Evolutionary conservation across 306 rosid genomes (phyloP).

Genomic region (Lathyrus tuberosus): DNA sequence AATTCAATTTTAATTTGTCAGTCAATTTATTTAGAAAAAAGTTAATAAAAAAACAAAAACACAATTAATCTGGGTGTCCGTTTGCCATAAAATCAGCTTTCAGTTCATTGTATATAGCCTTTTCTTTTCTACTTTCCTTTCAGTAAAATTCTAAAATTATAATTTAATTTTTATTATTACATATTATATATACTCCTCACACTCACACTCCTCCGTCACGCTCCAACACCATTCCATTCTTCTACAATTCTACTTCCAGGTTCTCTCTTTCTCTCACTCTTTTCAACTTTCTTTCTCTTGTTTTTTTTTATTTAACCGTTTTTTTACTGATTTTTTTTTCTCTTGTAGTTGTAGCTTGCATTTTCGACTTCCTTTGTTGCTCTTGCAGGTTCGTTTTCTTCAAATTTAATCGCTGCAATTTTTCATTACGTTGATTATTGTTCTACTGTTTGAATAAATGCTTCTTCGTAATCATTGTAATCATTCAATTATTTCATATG

Average conservation of each 20-base stretch:
- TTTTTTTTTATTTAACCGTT: neutral
- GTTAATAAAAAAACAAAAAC: too few species aligned
- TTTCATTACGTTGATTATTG: neutral
- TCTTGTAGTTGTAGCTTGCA: neutral
- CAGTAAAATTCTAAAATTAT: neutral
- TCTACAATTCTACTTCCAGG: neutral
- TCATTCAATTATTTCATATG: neutral
- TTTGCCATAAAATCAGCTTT: too few species aligned
- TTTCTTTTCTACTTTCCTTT: neutral
- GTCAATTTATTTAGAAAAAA: too few species aligned
- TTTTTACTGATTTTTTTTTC: neutral
- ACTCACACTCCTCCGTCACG: neutral
- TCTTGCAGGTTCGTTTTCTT: neutral
- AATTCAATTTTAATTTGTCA: too few species aligned
- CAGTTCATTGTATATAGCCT: too few species aligned
- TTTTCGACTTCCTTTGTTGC: neutral
- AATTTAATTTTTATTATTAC: too few species aligned
- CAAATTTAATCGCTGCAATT: neutral
- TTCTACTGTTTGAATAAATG: neutral
- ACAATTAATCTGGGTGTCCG: too few species aligned
- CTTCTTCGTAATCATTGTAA: neutral
- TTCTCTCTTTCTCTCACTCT: neutral
- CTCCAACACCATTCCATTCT: neutral
- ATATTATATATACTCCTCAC: neutral
- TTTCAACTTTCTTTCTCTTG: neutral